Evolutionary conservation across 371 early-diverging fungal genomes (phyloP), one percentile per base, ranked within the genome.

Genomic region (Mortierella sp.): DNA sequence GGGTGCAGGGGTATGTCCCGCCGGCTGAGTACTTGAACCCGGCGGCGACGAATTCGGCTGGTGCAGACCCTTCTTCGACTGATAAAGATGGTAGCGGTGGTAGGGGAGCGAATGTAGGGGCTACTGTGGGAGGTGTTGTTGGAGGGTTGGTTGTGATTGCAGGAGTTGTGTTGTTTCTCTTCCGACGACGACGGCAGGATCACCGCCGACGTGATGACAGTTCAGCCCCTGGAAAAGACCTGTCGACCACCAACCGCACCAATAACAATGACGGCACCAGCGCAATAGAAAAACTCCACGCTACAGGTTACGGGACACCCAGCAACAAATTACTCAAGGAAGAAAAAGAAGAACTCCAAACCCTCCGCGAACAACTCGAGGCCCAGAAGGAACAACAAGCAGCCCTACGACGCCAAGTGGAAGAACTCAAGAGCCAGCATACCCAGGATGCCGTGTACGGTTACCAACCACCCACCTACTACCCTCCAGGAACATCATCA

Each of bases 1-100:
- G 85, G 85, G 38, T 63, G 24, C 71, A 71, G 18, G 14, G 43
- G 0, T 85, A 81, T 46, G 60, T 58, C 18, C 79, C 85, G 0
- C 82, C 85, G 51, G 70, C 78, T 21, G 78, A 32, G 63, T 63
- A 63, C 63, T 63, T 32, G 29, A 32, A 32, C 32, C 35, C 35
- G 7, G 6, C 63, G 38, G 35, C 63, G 14, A 63, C 63, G 6
- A 18, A 0, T 18, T 6, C 35, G 1, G 16, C 35, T 63, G 35
- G 16, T 35, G 16, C 63, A 18, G 63, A 63, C 32, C 14, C 60
- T 49, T 49, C 49, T 14, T 49, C 49, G 0, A 49, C 49, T 51
- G 21, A 21, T 51, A 21, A 21, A 4, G 16, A 51, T 18, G 63
- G 18, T 14, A 8, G 11, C 0, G 38, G 63, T 18, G 18, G 35